Evolutionary conservation across 768 basidiomycete genomes (phyloP).

Genomic region (Tulasnella sp.): DNA sequence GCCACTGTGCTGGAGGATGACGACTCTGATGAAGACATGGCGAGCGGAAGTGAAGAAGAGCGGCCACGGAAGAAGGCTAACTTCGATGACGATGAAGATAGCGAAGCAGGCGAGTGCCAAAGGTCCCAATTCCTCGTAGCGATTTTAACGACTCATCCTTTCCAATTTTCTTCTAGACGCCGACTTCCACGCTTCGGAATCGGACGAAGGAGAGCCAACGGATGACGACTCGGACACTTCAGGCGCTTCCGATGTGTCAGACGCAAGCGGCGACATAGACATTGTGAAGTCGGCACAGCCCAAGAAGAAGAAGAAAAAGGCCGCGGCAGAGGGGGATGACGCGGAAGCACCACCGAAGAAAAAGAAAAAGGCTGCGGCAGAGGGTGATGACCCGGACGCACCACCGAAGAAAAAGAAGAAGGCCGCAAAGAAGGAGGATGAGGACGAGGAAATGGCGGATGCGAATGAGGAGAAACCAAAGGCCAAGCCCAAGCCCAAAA

Average conservation of each 20-base stretch:
- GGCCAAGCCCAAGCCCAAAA: constrained; percentile 34
- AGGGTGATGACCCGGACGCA: constrained; percentile 33
- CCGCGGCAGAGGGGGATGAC: constrained; percentile 34
- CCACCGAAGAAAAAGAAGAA: constrained; percentile 58
- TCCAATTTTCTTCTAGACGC: constrained; percentile 47
- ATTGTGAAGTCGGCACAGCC: constrained; percentile 25
- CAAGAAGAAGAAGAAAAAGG: constrained; percentile 56
- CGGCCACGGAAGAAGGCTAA: constrained; percentile 49
- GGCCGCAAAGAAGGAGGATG: constrained; percentile 35
- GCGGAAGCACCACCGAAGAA: constrained; percentile 32
- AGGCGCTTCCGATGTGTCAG: constrained; percentile 72
- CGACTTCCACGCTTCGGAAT: constrained; percentile 81
- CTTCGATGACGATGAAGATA: constrained; percentile 65
- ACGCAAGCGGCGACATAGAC: constrained; percentile 35
- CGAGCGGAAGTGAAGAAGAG: constrained; percentile 50
- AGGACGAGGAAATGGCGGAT: too few species aligned
- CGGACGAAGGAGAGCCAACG: constrained; percentile 83
- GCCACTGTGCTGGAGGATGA: constrained; percentile 59
- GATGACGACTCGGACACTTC: constrained; percentile 50
- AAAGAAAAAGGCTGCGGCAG: constrained; percentile 48
- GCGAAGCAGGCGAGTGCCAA: constrained; percentile 41
- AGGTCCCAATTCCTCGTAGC: constrained; percentile 35
- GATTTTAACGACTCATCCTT: constrained; percentile 5
- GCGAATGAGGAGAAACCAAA: too few species aligned
- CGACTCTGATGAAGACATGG: constrained; percentile 72